phyloP scores from a whole-genome alignment of 1,139 yeast species.

The Suhomyces atakaporum region DNA sequence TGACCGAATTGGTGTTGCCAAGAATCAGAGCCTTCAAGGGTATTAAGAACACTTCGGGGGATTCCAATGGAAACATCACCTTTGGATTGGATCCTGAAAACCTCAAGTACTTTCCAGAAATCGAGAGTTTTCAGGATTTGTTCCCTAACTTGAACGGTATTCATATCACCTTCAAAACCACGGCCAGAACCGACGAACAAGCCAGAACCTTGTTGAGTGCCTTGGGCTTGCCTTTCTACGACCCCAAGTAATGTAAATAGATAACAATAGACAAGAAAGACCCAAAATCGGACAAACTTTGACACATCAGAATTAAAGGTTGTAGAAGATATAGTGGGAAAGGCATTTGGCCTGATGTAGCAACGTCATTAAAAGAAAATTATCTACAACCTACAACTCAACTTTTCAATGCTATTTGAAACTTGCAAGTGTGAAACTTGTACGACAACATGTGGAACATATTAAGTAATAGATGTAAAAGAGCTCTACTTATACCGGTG shows the following conservation, averaged over 20 bases:
- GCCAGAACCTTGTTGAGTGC: constrained; percentile 88
- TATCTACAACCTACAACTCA: no score
- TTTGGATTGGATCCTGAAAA: constrained; percentile 82
- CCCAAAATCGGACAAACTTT: no score
- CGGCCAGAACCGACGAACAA: constrained; percentile 88
- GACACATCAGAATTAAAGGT: no score
- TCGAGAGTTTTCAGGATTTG: constrained; percentile 85
- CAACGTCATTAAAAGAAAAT: no score
- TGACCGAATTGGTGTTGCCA: constrained; percentile 91
- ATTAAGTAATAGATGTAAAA: no score
- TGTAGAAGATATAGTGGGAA: no score
- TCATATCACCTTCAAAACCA: constrained; percentile 81
- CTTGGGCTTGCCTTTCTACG: constrained; percentile 74
- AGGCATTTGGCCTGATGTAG: no score
- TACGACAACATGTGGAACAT: no score
- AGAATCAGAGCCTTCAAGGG: constrained; percentile 88
- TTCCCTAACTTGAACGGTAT: constrained; percentile 89
- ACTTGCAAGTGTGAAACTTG: no score
- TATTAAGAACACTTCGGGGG: constrained; percentile 75
- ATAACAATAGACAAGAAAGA: constrained; percentile 1
- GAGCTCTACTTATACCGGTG: no score
- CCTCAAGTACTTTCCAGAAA: constrained; percentile 85
- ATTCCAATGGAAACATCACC: constrained; percentile 79
- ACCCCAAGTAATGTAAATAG: constrained; percentile 14
- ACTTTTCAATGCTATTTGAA: no score